Conservation (phyloP, 495 filamentous ascomycete genomes). For the Saxophila tyrrhenica region DNA sequence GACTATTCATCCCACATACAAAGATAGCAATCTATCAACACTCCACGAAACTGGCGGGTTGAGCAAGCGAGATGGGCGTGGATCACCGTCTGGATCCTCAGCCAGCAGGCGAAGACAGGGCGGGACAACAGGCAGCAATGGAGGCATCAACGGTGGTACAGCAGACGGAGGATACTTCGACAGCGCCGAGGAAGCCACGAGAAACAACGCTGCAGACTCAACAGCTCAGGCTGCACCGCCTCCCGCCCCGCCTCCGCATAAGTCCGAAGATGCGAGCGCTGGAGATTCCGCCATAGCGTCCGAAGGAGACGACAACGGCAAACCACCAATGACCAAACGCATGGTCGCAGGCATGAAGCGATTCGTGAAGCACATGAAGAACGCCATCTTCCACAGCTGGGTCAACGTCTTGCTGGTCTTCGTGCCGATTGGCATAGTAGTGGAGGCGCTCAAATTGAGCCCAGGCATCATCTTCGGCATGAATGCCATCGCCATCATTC, state of each 20-base stretch:
- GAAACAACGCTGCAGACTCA: conserved; percentile 27
- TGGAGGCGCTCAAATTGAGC: conserved; percentile 33
- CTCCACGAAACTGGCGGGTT: conserved; percentile 15
- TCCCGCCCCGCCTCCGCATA: conserved; percentile 42
- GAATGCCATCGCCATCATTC: conserved; percentile 76
- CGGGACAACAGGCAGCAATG: background rate
- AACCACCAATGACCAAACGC: conserved; percentile 13
- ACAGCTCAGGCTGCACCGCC: conserved; percentile 28
- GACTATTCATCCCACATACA: background rate
- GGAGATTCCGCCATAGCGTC: conserved; percentile 37
- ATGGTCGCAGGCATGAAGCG: conserved; percentile 31
- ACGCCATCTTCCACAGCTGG: conserved; percentile 55
- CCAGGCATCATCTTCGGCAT: conserved; percentile 56
- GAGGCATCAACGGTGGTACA: conserved; percentile 9
- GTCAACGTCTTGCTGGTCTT: conserved; percentile 70
- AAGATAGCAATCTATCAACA: background rate
- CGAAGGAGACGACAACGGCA: conserved; percentile 29
- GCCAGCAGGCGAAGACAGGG: background rate
- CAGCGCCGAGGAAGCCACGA: conserved; percentile 16
- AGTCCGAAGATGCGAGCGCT: conserved; percentile 37
- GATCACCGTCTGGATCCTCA: conserved; percentile 8
- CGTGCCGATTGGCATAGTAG: conserved; percentile 66
- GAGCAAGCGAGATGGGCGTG: conserved; percentile 9
- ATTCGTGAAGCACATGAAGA: conserved; percentile 41
- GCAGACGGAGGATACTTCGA: conserved; percentile 8